phyloP scores from a whole-genome alignment of 2,329 filamentous ascomycete genomes.

The Thelonectria discophora region DNA sequence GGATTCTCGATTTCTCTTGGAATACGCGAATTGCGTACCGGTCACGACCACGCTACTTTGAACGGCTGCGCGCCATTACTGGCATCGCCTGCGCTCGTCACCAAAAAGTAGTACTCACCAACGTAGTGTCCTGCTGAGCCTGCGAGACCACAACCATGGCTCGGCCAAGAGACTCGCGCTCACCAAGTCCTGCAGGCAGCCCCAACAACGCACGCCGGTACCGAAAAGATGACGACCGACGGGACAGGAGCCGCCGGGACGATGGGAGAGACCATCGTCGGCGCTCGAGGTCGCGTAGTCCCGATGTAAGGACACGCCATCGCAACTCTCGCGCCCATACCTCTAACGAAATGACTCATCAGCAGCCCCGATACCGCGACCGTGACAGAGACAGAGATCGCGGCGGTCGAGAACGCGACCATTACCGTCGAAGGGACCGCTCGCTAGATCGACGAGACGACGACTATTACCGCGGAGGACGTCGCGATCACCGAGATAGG shows the following conservation, averaged over 20 bases:
- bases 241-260: constrained; percentile 61
- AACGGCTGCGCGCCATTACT: constrained; percentile 29
- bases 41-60: constrained; percentile 19
- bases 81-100: constrained; percentile 35
- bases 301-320: constrained; percentile 62
- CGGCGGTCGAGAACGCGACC: constrained; percentile 61
- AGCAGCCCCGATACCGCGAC: constrained; percentile 68
- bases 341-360: constrained; percentile 51
- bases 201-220: constrained; percentile 76
- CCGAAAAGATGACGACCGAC: constrained; percentile 69
- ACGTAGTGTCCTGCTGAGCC: constrained; percentile 53
- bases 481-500: constrained; percentile 62
- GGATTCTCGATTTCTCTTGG: not conserved
- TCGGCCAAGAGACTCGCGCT: constrained; percentile 77
- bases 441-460: constrained; percentile 75
- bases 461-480: constrained; percentile 67
- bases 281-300: constrained; percentile 69
- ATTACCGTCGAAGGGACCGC: constrained; percentile 73
- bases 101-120: constrained; percentile 52
- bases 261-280: constrained; percentile 62
- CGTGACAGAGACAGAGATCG: constrained; percentile 63
- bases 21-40: not conserved
- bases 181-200: constrained; percentile 94
- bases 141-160: constrained; percentile 60
- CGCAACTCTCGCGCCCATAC: constrained; percentile 35